Evolutionary conservation across 2,329 filamentous ascomycete genomes (phyloP), one percentile per base, ranked within the genome.

Genomic region (Talaromyces sp.): DNA sequence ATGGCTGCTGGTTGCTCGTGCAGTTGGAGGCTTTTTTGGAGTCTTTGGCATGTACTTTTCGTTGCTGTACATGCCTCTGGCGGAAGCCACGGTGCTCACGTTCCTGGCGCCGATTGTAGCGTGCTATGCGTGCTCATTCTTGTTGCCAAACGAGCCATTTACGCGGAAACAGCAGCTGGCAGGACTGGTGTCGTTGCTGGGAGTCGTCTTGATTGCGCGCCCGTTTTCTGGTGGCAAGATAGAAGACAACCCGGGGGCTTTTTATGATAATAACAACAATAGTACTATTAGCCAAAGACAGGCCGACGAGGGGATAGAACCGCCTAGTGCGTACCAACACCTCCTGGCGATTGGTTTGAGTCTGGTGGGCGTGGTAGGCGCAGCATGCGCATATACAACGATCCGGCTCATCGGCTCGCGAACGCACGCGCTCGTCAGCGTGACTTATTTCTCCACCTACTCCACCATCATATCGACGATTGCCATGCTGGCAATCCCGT

Each of bases 61-160:
- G 8, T 77, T 90, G 61, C 84, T 90, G 70, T 96, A 96, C 68
- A 84, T 96, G 3, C 90, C 91, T 0, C 82, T 96, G 2, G 89
- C 91, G 17, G 92, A 96, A 72, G 92, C 92, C 2, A 95, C 91
- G 0, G 92, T 96, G 36, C 88, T 97, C 58, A 95, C 91, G 9
- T 97, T 96, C 71, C 82, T 96, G 6, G 85, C 89, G 0, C 93
- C 93, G 0, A 88, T 88, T 15, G 81, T 96, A 6, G 85, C 91
- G 22, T 91, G 90, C 61, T 91, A 93, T 77, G 83, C 89, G 19
- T 96, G 92, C 72, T 92, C 89, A 39, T 79, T 92, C 60, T 76
- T 93, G 42, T 83, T 88, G 25, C 73, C 76, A 61, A 84, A 86
- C 57, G 91, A 96, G 68, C 88, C 89, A 0, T 96, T 93, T 71